Evolutionary conservation across 179 eudicot genomes (phyloP).

Genomic region (Corrigiola litoralis): DNA sequence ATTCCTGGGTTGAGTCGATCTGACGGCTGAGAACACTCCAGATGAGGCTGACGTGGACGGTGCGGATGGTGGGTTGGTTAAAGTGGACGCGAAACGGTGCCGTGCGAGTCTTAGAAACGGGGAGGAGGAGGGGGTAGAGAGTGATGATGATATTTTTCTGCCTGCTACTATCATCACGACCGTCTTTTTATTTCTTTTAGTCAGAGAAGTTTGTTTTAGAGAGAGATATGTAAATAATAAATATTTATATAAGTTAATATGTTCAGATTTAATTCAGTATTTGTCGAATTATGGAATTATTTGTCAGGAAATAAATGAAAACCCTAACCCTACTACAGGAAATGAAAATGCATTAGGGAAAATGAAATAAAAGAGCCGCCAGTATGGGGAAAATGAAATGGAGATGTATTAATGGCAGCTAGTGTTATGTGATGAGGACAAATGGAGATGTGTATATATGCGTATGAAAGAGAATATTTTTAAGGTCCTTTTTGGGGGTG

Average conservation of each 20-base stretch:
- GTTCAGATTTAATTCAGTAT: background rate
- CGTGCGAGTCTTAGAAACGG: conserved; percentile 22
- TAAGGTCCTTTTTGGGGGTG: background rate
- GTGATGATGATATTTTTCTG: conserved; percentile 16
- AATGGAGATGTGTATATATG: too few relatives aligned
- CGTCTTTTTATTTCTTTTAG: background rate
- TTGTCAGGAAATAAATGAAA: background rate
- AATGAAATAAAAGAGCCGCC: background rate
- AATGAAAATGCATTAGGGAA: background rate
- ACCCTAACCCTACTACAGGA: background rate
- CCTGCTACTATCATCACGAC: conserved; percentile 29
- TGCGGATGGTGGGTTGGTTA: conserved; percentile 2
- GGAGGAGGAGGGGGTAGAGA: conserved; percentile 1
- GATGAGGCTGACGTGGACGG: conserved; percentile 16
- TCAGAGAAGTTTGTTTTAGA: background rate
- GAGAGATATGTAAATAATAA: too few relatives aligned
- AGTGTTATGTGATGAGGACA: background rate
- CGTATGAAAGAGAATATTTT: too few relatives aligned
- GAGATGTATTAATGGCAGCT: background rate
- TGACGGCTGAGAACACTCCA: conserved; percentile 19
- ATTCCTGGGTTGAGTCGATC: too few relatives aligned
- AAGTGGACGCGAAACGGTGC: conserved; percentile 18
- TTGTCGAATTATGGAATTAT: background rate
- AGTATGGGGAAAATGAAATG: background rate
- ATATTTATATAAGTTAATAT: background rate